Percentiles rank a stretch among this genome's conserved stretches.
Conservation (phyloP, 169 alveolate species). For the Cyclospora cayetanensis region DNA sequence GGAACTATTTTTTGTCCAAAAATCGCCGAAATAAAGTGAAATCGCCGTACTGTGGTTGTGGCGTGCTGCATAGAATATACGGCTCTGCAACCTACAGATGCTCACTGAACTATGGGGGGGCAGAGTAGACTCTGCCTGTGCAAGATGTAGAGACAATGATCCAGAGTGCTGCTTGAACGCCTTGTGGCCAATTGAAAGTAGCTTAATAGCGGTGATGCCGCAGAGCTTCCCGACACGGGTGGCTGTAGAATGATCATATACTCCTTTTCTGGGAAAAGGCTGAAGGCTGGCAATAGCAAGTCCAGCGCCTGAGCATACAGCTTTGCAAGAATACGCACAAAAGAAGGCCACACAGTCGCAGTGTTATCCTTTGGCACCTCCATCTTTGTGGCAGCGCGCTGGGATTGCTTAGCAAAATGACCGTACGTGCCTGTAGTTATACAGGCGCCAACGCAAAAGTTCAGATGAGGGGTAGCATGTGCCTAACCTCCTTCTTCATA, state of each 20-base stretch:
- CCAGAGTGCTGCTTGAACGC: constrained; percentile 83
- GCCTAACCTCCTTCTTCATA: constrained; percentile 78
- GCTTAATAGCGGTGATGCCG: constrained; percentile 77
- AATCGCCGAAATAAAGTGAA: no score
- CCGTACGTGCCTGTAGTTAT: background rate
- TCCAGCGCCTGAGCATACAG: constrained; percentile 87
- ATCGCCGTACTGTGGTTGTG: no score
- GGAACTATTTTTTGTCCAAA: no score
- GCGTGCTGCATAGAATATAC: no score
- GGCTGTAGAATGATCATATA: constrained; percentile 90
- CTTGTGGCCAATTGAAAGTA: constrained; percentile 81
- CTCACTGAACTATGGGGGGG: background rate
- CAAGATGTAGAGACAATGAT: constrained; percentile 85
- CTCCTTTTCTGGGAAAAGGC: constrained; percentile 87
- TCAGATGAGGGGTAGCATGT: background rate
- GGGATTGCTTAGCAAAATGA: background rate
- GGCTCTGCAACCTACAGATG: no score
- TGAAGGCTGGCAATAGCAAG: constrained; percentile 80
- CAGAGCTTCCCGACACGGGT: constrained; percentile 63
- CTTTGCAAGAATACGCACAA: constrained; percentile 73
- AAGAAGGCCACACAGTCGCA: background rate
- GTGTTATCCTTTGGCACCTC: background rate
- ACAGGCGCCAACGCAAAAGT: background rate
- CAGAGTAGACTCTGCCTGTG: constrained; percentile 85
- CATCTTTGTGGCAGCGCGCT: background rate